Percentiles rank a stretch among this genome's conserved stretches.
These are phyloP conservation scores for Mycena capillaripes DNA, from an alignment of 768 basidiomycete species.

Conservation along the genomic window DNA sequence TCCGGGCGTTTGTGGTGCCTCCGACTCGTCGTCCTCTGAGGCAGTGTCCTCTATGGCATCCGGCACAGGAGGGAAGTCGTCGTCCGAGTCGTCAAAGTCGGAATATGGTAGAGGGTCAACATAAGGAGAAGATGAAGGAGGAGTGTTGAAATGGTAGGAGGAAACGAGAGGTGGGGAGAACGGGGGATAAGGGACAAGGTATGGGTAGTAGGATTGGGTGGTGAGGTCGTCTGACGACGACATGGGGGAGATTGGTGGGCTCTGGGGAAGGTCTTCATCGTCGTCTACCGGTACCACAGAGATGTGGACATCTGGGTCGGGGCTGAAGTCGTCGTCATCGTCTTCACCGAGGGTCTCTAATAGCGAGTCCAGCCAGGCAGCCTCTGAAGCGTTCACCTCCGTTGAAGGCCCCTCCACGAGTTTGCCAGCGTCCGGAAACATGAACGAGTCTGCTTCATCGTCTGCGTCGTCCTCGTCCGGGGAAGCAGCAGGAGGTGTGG, in stretches of 20 bases:
- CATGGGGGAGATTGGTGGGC: slow-evolving; percentile 77
- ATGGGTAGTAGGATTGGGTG: slow-evolving; percentile 63
- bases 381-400: slow-evolving; percentile 69
- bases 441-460: slow-evolving; percentile 77
- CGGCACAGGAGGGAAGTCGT: slow-evolving; percentile 74
- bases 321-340: slow-evolving; percentile 69
- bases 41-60: slow-evolving; percentile 89
- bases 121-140: slow-evolving; percentile 61
- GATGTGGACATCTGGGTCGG: slow-evolving; percentile 60
- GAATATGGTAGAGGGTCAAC: slow-evolving; percentile 76
- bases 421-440: slow-evolving; percentile 84
- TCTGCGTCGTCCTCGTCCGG: slow-evolving; percentile 62
- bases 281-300: slow-evolving; percentile 69
- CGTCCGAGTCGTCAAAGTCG: slow-evolving; percentile 74
- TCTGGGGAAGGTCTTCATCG: slow-evolving; percentile 74
- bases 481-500: slow-evolving; percentile 45
- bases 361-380: slow-evolving; percentile 86
- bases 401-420: slow-evolving; percentile 56
- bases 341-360: slow-evolving; percentile 81
- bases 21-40: slow-evolving; percentile 90
- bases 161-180: slow-evolving; percentile 69
- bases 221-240: slow-evolving; percentile 84
- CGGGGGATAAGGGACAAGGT: slow-evolving; percentile 78
- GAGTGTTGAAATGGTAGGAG: slow-evolving; percentile 64
- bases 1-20: slow-evolving; percentile 73